Percentiles rank a stretch among this genome's conserved stretches.
These are phyloP conservation scores for Aquilaria yunnanensis DNA, from an alignment of 345 rosid genomes.

Conservation along the genomic window DNA sequence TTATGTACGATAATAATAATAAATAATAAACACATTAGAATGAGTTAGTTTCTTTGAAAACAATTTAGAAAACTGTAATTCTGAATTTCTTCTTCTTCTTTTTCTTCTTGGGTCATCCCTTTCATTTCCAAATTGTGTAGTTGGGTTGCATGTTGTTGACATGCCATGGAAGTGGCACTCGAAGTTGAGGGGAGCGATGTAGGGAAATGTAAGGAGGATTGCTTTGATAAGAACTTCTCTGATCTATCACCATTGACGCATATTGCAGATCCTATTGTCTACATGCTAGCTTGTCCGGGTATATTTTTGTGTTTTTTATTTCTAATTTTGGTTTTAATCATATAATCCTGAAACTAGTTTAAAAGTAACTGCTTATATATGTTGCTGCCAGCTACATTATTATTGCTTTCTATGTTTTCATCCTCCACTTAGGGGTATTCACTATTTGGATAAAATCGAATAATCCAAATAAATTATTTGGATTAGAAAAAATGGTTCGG, in stretches of 20 bases:
- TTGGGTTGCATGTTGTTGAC: slow-evolving; percentile 79
- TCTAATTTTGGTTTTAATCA: background rate
- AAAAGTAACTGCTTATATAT: too few species aligned
- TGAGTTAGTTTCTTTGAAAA: too few species aligned
- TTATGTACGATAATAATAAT: too few species aligned
- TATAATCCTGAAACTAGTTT: background rate
- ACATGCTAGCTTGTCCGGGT: slow-evolving; percentile 58
- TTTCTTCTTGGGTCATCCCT: background rate
- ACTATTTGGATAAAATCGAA: too few species aligned
- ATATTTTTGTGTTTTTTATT: background rate
- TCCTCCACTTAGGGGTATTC: too few species aligned
- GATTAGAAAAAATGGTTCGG: too few species aligned
- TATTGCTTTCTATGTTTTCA: too few species aligned
- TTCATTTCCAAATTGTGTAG: slow-evolving; percentile 46
- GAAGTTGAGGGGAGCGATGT: slow-evolving; percentile 55
- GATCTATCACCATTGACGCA: slow-evolving; percentile 42
- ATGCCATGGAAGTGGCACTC: slow-evolving; percentile 70
- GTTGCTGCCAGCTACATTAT: too few species aligned
- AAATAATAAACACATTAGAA: too few species aligned
- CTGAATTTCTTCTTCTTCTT: too few species aligned
- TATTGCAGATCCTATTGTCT: slow-evolving; percentile 56
- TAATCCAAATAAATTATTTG: too few species aligned
- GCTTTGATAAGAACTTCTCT: slow-evolving; percentile 27
- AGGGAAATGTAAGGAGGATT: slow-evolving; percentile 40
- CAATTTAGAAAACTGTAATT: too few species aligned